Conservation (phyloP, 2,329 filamentous ascomycete genomes). For the Fusarium oligoseptatum region DNA sequence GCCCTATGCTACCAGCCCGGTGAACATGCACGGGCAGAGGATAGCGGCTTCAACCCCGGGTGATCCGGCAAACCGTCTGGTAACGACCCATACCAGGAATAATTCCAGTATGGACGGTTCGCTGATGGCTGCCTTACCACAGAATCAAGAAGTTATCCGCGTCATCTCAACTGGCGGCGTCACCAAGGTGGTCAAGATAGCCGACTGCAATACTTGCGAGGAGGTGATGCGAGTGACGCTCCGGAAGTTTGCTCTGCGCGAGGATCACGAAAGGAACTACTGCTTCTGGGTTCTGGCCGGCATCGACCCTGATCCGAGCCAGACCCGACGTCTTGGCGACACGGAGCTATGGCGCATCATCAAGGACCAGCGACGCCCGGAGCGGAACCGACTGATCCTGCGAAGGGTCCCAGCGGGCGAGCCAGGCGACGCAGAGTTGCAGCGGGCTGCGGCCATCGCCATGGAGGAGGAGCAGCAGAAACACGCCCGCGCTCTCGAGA, state of each 20-base stretch:
- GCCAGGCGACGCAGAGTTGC: conserved; percentile 87
- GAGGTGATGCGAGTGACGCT: conserved; percentile 93
- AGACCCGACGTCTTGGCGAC: conserved; percentile 87
- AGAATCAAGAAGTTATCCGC: conserved; percentile 89
- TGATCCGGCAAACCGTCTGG: conserved; percentile 71
- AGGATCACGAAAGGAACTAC: conserved; percentile 93
- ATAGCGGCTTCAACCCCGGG: conserved; percentile 67
- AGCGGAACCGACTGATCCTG: conserved; percentile 91
- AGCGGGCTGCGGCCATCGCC: conserved; percentile 89
- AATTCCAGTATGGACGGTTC: conserved; percentile 88
- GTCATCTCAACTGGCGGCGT: conserved; percentile 93
- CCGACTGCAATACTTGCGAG: conserved; percentile 90
- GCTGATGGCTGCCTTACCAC: conserved; percentile 86
- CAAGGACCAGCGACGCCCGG: conserved; percentile 85
- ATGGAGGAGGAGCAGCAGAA: conserved; percentile 86
- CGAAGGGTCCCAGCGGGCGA: conserved; percentile 93
- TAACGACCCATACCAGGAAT: conserved; percentile 79
- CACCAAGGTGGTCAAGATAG: conserved; percentile 94
- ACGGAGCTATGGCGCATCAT: conserved; percentile 92
- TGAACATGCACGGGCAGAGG: conserved; percentile 36
- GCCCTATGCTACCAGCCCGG: conserved; percentile 33
- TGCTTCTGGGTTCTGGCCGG: conserved; percentile 96
- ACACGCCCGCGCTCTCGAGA: conserved; percentile 73
- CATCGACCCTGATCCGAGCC: conserved; percentile 82
- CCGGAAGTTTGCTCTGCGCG: conserved; percentile 87